Percentiles rank a stretch among this genome's conserved stretches.
Conservation (phyloP, 768 basidiomycete species). For the Leucocoprinus leucothites region DNA sequence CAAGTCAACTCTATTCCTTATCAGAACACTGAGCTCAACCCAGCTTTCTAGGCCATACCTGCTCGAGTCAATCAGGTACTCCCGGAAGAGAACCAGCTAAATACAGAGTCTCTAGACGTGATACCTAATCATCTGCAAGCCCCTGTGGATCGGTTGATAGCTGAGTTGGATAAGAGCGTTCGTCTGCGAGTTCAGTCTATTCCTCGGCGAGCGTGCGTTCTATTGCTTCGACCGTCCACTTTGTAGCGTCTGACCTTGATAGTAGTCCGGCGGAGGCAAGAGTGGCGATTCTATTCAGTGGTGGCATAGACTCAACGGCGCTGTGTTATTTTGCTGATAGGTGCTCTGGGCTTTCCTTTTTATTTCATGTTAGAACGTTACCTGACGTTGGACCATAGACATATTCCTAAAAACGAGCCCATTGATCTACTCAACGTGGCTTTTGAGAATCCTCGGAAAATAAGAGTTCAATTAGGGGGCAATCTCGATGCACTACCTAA, state of each 20-base stretch:
- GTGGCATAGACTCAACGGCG: constrained; percentile 91
- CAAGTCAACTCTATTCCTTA: constrained; percentile 17
- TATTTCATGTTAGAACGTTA: not conserved
- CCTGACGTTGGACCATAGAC: constrained; percentile 38
- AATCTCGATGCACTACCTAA: constrained; percentile 44
- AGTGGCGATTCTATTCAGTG: constrained; percentile 89
- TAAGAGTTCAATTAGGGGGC: constrained; percentile 44
- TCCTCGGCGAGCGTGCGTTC: constrained; percentile 36
- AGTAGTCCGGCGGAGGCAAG: constrained; percentile 33
- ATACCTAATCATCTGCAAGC: constrained; percentile 41
- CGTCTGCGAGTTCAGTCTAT: constrained; percentile 66
- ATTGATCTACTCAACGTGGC: constrained; percentile 93
- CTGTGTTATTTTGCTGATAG: constrained; percentile 77
- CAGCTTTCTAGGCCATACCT: constrained; percentile 36
- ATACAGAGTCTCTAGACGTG: constrained; percentile 30
- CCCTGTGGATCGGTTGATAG: constrained; percentile 49
- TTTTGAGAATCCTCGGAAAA: constrained; percentile 91
- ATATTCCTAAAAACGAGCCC: constrained; percentile 71
- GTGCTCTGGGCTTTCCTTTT: constrained; percentile 33
- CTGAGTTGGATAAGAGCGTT: constrained; percentile 63
- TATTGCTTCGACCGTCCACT: not conserved
- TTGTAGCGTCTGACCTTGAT: not conserved
- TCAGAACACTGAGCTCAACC: not conserved
- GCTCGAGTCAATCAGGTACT: constrained; percentile 43
- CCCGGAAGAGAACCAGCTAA: constrained; percentile 41